phyloP scores from a whole-genome alignment of 495 filamentous ascomycete species.

The Xylaria bambusicola region DNA sequence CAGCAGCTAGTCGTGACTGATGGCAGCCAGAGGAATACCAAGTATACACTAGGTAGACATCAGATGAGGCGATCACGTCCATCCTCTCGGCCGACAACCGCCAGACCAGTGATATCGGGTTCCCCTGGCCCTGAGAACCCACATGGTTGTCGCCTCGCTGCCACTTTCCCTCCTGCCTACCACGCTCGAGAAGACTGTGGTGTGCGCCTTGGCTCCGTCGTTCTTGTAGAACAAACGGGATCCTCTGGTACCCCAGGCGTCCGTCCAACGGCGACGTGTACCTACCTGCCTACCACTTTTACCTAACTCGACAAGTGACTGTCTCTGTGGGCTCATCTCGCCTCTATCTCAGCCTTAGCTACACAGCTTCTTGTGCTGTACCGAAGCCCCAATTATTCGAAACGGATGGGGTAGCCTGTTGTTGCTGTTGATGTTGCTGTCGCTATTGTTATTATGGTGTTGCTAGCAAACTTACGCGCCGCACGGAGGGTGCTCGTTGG shows the following conservation, averaged over 20 bases:
- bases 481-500: background rate
- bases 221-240: background rate
- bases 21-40: no score
- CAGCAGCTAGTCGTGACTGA: no score
- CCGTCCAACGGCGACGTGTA: constrained; percentile 9
- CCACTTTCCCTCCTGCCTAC: background rate
- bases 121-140: background rate
- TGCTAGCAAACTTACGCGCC: constrained; percentile 4
- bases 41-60: background rate
- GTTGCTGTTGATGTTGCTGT: background rate
- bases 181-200: background rate
- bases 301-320: background rate
- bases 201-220: constrained; percentile 4
- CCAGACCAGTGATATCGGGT: background rate
- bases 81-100: constrained; percentile 5
- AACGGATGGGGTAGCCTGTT: background rate
- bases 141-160: background rate
- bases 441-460: background rate
- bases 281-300: background rate
- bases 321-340: constrained; percentile 9
- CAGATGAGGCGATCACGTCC: background rate
- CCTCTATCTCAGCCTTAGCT: background rate
- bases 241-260: background rate
- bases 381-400: background rate
- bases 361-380: background rate